Evolutionary conservation across 2,329 filamentous ascomycete species (phyloP).

Genomic region (Phialophora macrospora): DNA sequence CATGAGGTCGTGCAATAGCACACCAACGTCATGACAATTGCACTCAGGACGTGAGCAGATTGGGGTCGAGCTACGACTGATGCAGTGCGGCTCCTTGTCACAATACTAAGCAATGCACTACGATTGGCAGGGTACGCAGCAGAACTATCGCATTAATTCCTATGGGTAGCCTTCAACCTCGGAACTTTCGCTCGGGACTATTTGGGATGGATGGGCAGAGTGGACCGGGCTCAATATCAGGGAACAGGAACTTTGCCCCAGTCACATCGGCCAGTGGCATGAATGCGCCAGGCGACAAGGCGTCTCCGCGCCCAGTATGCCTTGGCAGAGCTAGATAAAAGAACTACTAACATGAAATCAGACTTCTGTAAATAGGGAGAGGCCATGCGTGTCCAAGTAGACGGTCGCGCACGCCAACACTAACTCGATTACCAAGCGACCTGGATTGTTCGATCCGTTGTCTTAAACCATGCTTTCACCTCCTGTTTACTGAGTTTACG

Average conservation of each 20-base stretch:
- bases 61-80: neutral
- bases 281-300: neutral
- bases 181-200: neutral
- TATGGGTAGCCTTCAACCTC: neutral
- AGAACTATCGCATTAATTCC: neutral
- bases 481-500: neutral
- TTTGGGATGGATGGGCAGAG: neutral
- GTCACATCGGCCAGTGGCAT: neutral
- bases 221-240: neutral
- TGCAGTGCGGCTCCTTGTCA: conserved; percentile 1
- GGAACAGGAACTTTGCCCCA: neutral
- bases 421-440: neutral
- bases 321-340: neutral
- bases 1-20: neutral
- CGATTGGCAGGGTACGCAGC: neutral
- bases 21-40: neutral
- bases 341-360: neutral
- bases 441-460: neutral
- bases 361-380: conserved; percentile 1
- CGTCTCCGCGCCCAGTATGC: neutral
- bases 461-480: neutral
- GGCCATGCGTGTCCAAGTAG: conserved; percentile 1
- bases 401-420: neutral
- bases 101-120: neutral
- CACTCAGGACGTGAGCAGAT: neutral